Percentiles rank a stretch among this genome's conserved stretches.
phyloP scores from a whole-genome alignment of 768 basidiomycete species.

The Lactarius hatsudake region DNA sequence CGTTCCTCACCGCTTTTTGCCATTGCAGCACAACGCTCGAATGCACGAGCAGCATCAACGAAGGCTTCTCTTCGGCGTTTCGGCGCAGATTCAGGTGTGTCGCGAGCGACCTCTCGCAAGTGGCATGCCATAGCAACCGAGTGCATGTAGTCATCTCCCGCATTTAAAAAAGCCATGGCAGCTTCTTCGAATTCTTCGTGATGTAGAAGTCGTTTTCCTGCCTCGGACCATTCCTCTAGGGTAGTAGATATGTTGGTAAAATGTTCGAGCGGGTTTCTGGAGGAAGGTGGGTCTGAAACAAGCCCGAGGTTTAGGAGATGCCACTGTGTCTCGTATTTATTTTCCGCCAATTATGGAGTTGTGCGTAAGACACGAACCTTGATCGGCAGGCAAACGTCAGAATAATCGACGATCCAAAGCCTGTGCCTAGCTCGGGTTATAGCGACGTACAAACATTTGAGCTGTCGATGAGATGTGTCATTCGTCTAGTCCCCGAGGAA shows the following conservation, averaged over 20 bases:
- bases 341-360: neutral
- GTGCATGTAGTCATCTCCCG: constrained; percentile 6
- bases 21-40: constrained; percentile 8
- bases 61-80: constrained; percentile 12
- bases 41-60: neutral
- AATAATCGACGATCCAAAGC: constrained; percentile 66
- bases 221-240: constrained; percentile 15
- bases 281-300: neutral
- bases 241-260: constrained; percentile 9
- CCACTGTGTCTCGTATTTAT: constrained; percentile 3
- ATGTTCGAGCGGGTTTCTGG: neutral
- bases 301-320: constrained; percentile 4
- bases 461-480: constrained; percentile 34
- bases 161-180: constrained; percentile 12
- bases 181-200: constrained; percentile 18
- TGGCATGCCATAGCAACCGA: constrained; percentile 12
- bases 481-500: neutral
- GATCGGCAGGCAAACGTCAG: constrained; percentile 42
- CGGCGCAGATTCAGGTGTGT: constrained; percentile 1
- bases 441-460: constrained; percentile 69
- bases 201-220: constrained; percentile 7
- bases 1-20: neutral
- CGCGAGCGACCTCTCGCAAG: constrained; percentile 9
- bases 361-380: constrained; percentile 43
- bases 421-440: constrained; percentile 68